phyloP scores from a whole-genome alignment of 768 basidiomycete species.

The Leucosporidium scottii region DNA sequence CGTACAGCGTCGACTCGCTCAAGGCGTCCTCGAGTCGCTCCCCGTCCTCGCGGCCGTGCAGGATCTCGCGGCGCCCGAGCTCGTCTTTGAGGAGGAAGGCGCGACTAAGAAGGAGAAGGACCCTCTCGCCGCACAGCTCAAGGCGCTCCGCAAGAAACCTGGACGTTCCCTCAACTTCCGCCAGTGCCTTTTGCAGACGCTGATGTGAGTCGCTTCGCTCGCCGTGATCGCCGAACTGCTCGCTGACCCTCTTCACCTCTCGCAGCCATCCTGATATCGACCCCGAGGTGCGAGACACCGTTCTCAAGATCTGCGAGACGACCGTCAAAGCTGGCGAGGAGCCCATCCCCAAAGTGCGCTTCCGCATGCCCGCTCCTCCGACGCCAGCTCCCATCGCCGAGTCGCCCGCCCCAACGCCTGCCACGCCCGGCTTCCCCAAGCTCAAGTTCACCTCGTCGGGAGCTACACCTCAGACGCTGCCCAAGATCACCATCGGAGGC shows the following conservation, averaged over 20 bases:
- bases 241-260: neutral
- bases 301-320: constrained; percentile 85
- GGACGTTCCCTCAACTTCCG: constrained; percentile 63
- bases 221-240: neutral
- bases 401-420: constrained; percentile 1
- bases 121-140: constrained; percentile 55
- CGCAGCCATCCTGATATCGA: constrained; percentile 66
- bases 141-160: constrained; percentile 78
- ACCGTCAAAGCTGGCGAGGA: constrained; percentile 77
- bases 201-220: constrained; percentile 54
- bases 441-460: constrained; percentile 23
- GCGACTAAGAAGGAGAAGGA: constrained; percentile 65
- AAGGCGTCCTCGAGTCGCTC: constrained; percentile 75
- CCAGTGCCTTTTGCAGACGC: constrained; percentile 71
- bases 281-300: constrained; percentile 80
- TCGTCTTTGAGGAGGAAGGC: constrained; percentile 45
- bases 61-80: constrained; percentile 56
- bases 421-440: neutral
- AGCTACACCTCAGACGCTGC: constrained; percentile 2
- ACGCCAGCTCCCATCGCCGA: constrained; percentile 6
- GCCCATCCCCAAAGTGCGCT: constrained; percentile 64
- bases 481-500: constrained; percentile 3
- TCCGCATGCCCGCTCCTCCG: constrained; percentile 39
- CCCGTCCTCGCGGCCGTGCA: constrained; percentile 80
- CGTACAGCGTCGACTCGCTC: constrained; percentile 79